Percentiles rank a stretch among this genome's conserved stretches.
Conservation (phyloP, 257 asterid species). For the Solanum chiquidenum region DNA sequence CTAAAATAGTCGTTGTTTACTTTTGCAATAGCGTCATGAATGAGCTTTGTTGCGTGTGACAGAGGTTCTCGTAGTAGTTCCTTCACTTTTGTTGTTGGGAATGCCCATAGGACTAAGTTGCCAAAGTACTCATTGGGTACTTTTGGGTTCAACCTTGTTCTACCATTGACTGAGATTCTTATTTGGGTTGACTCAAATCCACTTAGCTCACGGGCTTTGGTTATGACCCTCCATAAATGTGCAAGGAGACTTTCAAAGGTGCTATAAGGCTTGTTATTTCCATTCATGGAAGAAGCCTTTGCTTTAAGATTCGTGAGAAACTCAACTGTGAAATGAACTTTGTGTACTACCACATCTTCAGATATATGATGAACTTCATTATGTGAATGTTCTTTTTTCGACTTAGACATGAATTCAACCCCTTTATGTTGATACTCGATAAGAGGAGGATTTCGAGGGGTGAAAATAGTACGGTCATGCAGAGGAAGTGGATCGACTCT, state of each 20-base stretch:
- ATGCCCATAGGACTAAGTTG: conserved; percentile 75
- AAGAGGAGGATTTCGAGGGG: conserved; percentile 37
- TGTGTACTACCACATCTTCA: conserved; percentile 37
- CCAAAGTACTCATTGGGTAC: conserved; percentile 64
- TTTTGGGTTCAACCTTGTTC: conserved; percentile 45
- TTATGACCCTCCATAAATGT: conserved; percentile 63
- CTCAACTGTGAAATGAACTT: conserved; percentile 37
- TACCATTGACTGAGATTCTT: conserved; percentile 58
- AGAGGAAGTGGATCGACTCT: conserved; percentile 35
- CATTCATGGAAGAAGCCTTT: conserved; percentile 32
- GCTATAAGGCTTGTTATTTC: conserved; percentile 40
- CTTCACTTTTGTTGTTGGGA: conserved; percentile 31
- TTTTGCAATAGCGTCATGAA: conserved; percentile 44
- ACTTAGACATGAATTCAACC: conserved; percentile 28
- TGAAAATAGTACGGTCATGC: conserved; percentile 41
- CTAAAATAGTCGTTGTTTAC: conserved; percentile 52
- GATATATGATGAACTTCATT: conserved; percentile 15
- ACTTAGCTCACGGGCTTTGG: conserved; percentile 52
- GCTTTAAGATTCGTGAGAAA: conserved; percentile 51
- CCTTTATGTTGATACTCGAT: conserved; percentile 53
- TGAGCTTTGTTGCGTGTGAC: conserved; percentile 39
- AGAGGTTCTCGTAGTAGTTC: conserved; percentile 35
- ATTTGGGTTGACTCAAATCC: conserved; percentile 42
- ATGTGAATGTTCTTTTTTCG: conserved; percentile 18
- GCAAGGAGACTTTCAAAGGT: conserved; percentile 73